phyloP scores from a whole-genome alignment of 768 basidiomycete genomes.

The Naganishia antarctica region DNA sequence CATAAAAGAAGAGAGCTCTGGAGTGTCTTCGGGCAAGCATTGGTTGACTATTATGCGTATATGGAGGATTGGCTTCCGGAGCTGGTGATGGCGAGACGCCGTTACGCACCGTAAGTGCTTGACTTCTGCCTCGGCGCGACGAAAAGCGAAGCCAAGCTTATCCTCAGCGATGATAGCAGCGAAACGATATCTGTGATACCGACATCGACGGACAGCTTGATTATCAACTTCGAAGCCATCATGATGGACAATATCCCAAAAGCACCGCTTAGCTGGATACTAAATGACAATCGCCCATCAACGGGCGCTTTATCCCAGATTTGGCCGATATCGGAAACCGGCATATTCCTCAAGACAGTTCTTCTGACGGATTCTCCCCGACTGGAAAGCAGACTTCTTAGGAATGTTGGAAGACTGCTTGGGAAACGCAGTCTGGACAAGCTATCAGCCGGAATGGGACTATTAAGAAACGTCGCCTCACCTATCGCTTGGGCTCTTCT shows the following conservation, averaged over 20 bases:
- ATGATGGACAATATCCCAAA: neutral
- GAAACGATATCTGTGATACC: neutral
- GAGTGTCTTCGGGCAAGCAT: slow-evolving; percentile 15
- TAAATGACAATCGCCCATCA: slow-evolving; percentile 2
- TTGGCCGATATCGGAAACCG: neutral
- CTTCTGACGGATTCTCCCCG: neutral
- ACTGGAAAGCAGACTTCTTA: neutral
- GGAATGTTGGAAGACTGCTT: neutral
- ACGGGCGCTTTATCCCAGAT: neutral
- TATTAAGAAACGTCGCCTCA: neutral
- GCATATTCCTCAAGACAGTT: slow-evolving; percentile 4
- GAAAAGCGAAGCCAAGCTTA: too few relatives aligned
- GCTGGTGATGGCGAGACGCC: neutral
- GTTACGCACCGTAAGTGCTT: neutral
- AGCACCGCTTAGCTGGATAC: slow-evolving; percentile 1
- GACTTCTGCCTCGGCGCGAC: too few relatives aligned
- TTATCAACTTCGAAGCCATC: neutral
- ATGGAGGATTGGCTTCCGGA: slow-evolving; percentile 28
- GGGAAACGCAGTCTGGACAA: neutral
- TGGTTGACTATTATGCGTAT: slow-evolving; percentile 23
- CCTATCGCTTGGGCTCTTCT: slow-evolving; percentile 1
- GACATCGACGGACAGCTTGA: neutral
- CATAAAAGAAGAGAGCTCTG: neutral
- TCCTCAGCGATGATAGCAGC: neutral
- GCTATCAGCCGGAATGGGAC: neutral